A percentile compares a stretch with the other conserved stretches of the same genome.
phyloP scores from a whole-genome alignment of 331 rosid genomes.

The Malus hybrid region DNA sequence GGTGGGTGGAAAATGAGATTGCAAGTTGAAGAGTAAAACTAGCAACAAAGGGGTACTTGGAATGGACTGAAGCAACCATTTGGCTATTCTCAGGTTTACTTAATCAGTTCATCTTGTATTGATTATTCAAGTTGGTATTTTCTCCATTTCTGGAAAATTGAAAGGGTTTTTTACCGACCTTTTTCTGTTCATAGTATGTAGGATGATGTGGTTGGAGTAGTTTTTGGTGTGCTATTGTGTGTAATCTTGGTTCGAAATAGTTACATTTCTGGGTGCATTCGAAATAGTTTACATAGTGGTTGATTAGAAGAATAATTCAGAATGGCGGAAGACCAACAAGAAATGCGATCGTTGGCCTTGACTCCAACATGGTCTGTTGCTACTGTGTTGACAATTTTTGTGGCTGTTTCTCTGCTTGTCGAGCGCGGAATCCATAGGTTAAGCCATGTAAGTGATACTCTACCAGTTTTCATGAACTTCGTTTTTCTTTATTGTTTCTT shows the following conservation, averaged over 20 bases:
- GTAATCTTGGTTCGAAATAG: neutral
- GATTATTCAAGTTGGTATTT: constrained; percentile 11
- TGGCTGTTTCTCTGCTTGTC: constrained; percentile 89
- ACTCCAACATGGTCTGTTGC: constrained; percentile 99
- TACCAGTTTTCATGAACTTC: neutral
- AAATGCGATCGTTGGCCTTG: constrained; percentile 81
- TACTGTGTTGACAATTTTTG: constrained; percentile 86
- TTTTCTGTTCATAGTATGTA: neutral
- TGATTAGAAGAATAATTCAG: constrained; percentile 16
- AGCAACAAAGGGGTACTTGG: neutral
- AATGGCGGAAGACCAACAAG: constrained; percentile 53
- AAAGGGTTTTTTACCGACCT: no score
- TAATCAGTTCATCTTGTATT: neutral
- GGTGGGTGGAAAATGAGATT: neutral
- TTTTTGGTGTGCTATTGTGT: neutral
- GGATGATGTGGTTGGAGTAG: neutral
- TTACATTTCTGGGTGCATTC: no score
- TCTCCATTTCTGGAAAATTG: constrained; percentile 4
- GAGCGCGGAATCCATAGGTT: constrained; percentile 89
- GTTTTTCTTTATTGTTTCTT: neutral
- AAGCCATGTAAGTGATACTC: constrained; percentile 58
- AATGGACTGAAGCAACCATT: neutral
- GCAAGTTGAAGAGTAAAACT: neutral
- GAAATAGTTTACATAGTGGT: constrained; percentile 16
- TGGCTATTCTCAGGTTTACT: neutral